phyloP scores from a whole-genome alignment of 2,329 filamentous ascomycete genomes.

The Penicillium brevicompactum region DNA sequence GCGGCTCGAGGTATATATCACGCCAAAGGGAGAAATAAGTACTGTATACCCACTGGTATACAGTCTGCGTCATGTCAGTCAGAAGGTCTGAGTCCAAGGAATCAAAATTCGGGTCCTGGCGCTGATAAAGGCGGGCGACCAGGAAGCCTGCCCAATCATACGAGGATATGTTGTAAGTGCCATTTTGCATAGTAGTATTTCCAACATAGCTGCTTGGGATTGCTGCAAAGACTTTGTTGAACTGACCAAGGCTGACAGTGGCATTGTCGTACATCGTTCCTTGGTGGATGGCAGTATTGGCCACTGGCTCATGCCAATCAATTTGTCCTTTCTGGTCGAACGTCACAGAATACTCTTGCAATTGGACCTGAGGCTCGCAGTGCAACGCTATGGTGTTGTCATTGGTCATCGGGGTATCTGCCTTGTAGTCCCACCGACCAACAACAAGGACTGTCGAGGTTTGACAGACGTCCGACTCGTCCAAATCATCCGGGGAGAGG shows the following conservation, averaged over 20 bases:
- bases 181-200: constrained; percentile 25
- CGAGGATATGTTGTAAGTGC: constrained; percentile 30
- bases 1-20: constrained; percentile 31
- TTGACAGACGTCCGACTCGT: constrained; percentile 30
- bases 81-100: constrained; percentile 24
- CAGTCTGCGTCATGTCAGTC: constrained; percentile 28
- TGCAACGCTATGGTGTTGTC: constrained; percentile 36
- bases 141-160: constrained; percentile 41
- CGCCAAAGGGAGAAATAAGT: constrained; percentile 41
- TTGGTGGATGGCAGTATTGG: constrained; percentile 21
- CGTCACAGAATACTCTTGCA: constrained; percentile 28
- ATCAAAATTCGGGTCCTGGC: constrained; percentile 25
- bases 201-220: constrained; percentile 36
- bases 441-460: constrained; percentile 36
- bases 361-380: constrained; percentile 29
- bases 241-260: constrained; percentile 36
- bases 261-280: constrained; percentile 37
- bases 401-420: constrained; percentile 22
- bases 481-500: constrained; percentile 26
- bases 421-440: constrained; percentile 36
- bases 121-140: constrained; percentile 35
- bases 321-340: constrained; percentile 37
- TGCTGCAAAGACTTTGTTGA: constrained; percentile 39
- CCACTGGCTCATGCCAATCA: constrained; percentile 14
- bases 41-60: constrained; percentile 40